These are phyloP conservation scores for Obelidium mucronatum DNA, from an alignment of 192 early-diverging fungal species.

Conservation along the genomic window DNA sequence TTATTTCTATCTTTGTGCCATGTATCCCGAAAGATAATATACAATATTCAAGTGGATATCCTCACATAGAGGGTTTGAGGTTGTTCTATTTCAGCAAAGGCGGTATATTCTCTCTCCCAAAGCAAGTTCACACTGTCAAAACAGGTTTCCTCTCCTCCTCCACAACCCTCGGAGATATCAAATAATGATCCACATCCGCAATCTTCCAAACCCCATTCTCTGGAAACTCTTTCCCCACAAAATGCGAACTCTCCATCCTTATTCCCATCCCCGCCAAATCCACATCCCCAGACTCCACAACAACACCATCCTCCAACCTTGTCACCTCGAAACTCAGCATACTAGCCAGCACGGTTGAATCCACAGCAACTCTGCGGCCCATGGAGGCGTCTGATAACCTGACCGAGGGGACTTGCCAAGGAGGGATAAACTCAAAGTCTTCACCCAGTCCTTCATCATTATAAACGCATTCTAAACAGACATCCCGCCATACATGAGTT, in stretches of 20 bases:
- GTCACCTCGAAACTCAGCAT: not conserved
- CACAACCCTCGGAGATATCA: slow-evolving; percentile 5
- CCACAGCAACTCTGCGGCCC: too few relatives aligned
- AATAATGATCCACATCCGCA: slow-evolving; percentile 23
- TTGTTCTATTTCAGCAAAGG: too few relatives aligned
- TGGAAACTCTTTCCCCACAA: slow-evolving; percentile 3
- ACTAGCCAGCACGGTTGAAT: not conserved
- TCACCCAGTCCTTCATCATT: not conserved
- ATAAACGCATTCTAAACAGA: slow-evolving; percentile 16
- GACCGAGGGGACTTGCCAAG: too few relatives aligned
- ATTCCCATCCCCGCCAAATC: slow-evolving; percentile 30
- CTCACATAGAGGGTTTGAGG: too few relatives aligned
- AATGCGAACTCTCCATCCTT: slow-evolving; percentile 18
- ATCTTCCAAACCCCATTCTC: slow-evolving; percentile 21
- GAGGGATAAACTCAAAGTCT: too few relatives aligned
- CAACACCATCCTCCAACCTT: not conserved
- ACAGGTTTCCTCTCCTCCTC: slow-evolving; percentile 17
- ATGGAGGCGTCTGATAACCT: too few relatives aligned
- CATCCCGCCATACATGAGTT: not conserved
- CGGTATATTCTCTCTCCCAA: too few relatives aligned
- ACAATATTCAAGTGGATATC: too few relatives aligned
- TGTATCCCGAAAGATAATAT: too few relatives aligned
- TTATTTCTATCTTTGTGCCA: too few relatives aligned
- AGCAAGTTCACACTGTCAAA: not conserved
- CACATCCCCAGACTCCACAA: not conserved